Evolutionary conservation across 345 rosid genomes (phyloP).

Genomic region (Syzygium aqueum): DNA sequence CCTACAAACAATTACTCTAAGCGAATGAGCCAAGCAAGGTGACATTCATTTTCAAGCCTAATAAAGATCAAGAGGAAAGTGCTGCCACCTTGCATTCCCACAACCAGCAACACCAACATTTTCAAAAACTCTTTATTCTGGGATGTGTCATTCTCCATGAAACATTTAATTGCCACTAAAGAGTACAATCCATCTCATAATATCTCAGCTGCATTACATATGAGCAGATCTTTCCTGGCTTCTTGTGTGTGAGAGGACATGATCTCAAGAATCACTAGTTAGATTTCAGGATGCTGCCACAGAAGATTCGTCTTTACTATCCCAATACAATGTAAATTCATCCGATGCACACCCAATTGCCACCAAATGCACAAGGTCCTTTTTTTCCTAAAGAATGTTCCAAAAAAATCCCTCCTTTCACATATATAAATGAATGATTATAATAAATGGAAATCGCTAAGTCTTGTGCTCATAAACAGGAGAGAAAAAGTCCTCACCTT

Average conservation of each 20-base stretch:
- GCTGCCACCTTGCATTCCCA: background rate
- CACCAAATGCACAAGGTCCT: background rate
- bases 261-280: background rate
- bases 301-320: background rate
- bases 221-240: background rate
- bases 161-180: background rate
- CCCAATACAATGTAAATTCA: background rate
- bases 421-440: background rate
- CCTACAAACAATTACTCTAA: background rate
- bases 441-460: background rate
- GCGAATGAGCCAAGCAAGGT: background rate
- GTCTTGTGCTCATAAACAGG: background rate
- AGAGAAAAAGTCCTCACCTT: constrained; percentile 31
- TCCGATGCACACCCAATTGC: background rate
- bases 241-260: background rate
- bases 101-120: background rate
- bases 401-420: background rate
- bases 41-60: background rate
- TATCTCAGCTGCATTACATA: background rate
- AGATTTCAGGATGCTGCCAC: background rate
- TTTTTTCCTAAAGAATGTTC: background rate
- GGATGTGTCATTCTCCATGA: background rate
- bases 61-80: background rate
- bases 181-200: background rate
- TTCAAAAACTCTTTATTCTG: background rate